Evolutionary conservation across 2,329 filamentous ascomycete species (phyloP).

Genomic region (Neonectria sp.): DNA sequence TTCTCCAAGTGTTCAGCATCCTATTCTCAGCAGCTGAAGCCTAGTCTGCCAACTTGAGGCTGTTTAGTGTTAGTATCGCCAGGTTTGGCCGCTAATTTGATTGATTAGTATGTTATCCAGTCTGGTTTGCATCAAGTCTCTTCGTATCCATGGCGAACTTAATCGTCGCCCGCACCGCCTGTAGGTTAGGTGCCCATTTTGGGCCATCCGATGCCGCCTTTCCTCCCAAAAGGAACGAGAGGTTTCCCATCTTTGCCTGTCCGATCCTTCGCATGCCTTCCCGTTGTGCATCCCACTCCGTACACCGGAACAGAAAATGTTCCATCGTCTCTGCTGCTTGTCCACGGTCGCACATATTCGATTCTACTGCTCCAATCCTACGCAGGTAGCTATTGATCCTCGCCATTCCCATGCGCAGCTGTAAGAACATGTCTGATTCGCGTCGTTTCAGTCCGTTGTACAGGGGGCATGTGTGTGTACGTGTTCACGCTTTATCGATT

Average conservation of each 20-base stretch:
- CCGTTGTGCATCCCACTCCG: background rate
- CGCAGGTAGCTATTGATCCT: conserved; percentile 4
- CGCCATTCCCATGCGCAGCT: conserved; percentile 1
- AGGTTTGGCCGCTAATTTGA: too few relatives aligned
- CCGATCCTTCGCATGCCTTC: background rate
- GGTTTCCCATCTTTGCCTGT: conserved; percentile 12
- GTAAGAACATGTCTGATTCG: conserved; percentile 2
- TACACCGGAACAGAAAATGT: background rate
- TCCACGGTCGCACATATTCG: too few relatives aligned
- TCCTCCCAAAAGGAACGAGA: conserved; percentile 7
- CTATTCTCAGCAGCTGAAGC: conserved; percentile 35
- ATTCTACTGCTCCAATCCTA: conserved; percentile 15
- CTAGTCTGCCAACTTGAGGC: conserved; percentile 6
- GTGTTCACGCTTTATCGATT: too few relatives aligned
- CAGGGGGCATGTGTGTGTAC: too few relatives aligned
- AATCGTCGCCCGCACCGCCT: too few relatives aligned
- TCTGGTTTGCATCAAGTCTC: too few relatives aligned
- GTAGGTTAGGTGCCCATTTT: too few relatives aligned
- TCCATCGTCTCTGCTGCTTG: background rate
- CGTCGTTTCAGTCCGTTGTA: background rate
- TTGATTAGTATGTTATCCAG: too few relatives aligned
- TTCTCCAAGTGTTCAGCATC: conserved; percentile 39
- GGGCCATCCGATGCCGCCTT: conserved; percentile 3
- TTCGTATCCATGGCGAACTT: background rate
- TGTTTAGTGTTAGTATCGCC: conserved; percentile 16